Evolutionary conservation across 352 stramenopile species (phyloP).

Genomic region (Thalassiosira mediterranea): DNA sequence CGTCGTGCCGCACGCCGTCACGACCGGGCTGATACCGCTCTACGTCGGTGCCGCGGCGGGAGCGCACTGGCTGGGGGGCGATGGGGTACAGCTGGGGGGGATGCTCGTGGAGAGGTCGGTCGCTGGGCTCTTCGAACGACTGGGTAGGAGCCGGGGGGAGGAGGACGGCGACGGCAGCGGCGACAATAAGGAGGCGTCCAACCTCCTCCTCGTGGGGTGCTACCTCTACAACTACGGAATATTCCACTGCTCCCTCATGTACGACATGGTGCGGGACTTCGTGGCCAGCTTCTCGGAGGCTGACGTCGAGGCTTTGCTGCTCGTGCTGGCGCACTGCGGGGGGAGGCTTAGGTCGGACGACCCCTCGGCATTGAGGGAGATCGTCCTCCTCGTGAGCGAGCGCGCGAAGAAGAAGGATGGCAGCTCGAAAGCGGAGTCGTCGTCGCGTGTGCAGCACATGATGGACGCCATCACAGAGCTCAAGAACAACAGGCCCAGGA

Average conservation of each 20-base stretch:
- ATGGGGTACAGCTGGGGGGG: slow-evolving; percentile 73
- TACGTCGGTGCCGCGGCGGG: slow-evolving; percentile 73
- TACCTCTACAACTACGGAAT: slow-evolving; percentile 83
- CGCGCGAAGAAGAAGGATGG: slow-evolving; percentile 33
- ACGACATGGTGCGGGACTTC: slow-evolving; percentile 76
- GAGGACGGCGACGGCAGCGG: slow-evolving; percentile 37
- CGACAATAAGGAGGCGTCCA: slow-evolving; percentile 69
- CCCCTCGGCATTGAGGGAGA: slow-evolving; percentile 78
- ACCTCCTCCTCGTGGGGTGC: slow-evolving; percentile 73
- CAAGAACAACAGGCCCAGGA: slow-evolving; percentile 93
- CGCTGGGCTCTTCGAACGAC: slow-evolving; percentile 48
- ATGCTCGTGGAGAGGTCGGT: slow-evolving; percentile 72
- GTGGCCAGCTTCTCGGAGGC: slow-evolving; percentile 74
- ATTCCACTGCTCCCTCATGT: slow-evolving; percentile 79
- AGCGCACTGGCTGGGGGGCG: slow-evolving; percentile 73
- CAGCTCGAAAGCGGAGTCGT: no score
- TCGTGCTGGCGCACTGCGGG: slow-evolving; percentile 78
- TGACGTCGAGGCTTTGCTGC: slow-evolving; percentile 77
- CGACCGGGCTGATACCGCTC: slow-evolving; percentile 78
- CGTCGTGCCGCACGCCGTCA: slow-evolving; percentile 62
- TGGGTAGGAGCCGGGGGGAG: slow-evolving; percentile 7
- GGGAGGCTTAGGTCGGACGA: slow-evolving; percentile 75
- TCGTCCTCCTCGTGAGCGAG: slow-evolving; percentile 80
- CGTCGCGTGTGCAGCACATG: slow-evolving; percentile 84
- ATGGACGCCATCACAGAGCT: slow-evolving; percentile 95